Evolutionary conservation across 2,329 filamentous ascomycete species (phyloP).

Genomic region (Claviceps maximensis): DNA sequence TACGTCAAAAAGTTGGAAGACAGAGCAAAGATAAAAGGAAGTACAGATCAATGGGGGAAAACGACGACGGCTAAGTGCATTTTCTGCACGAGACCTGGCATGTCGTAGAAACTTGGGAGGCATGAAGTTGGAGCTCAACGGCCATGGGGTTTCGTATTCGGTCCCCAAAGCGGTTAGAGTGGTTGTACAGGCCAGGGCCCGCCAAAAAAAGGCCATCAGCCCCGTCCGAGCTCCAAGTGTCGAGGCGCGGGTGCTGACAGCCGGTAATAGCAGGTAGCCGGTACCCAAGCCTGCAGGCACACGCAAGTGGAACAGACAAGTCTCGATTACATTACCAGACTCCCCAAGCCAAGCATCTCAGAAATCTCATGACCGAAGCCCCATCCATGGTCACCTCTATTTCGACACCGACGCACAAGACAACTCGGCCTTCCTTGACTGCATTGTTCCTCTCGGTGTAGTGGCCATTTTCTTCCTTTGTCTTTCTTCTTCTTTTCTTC

Average conservation of each 20-base stretch:
- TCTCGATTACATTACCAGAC: not conserved
- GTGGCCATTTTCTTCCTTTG: not conserved
- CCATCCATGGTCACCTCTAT: not conserved
- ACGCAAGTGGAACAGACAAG: not conserved
- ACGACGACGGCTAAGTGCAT: not conserved
- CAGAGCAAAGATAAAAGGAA: not conserved
- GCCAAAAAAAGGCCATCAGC: not conserved
- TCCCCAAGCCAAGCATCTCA: not conserved
- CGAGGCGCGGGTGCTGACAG: no score
- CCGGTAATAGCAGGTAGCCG: not conserved
- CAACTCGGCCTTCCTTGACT: not conserved
- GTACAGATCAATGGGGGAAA: not conserved
- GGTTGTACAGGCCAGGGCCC: not conserved
- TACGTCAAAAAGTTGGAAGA: not conserved
- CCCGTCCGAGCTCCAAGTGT: not conserved
- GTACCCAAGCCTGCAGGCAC: not conserved
- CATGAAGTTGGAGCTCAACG: not conserved
- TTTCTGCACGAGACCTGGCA: not conserved
- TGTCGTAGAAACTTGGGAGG: no score
- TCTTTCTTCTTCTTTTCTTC: no score
- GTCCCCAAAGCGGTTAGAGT: constrained; percentile 11
- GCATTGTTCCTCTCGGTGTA: not conserved
- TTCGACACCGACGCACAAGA: constrained; percentile 4
- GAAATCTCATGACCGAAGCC: no score
- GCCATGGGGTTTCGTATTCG: constrained; percentile 5